Evolutionary conservation across 2,329 filamentous ascomycete species (phyloP), one percentile per base, ranked within the genome.

Genomic region (Xylariaceae sp.): DNA sequence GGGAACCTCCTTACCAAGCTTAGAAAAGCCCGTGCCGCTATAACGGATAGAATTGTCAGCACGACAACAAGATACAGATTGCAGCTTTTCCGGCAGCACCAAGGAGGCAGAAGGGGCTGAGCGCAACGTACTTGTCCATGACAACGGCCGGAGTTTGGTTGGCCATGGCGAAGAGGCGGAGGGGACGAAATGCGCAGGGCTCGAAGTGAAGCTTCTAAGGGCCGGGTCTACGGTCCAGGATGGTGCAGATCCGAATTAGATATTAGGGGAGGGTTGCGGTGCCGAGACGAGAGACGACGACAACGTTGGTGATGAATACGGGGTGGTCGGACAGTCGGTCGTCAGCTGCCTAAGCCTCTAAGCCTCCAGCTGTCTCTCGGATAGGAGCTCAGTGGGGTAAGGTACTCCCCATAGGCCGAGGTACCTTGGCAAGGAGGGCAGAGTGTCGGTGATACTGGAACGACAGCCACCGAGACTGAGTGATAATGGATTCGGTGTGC

Each of bases 71-170:
- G 6, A 53, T 61, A 61, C 55, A 23, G 50, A 50, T 37, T 50
- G 58, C 50, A 56, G 54, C 58, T 60, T 1, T 57, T 62, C 13
- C 23, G 6, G 11, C 64, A 62, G 61, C 62, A 64, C 58, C 47
- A 53, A 60, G 73, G 68, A 69, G 72, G 69, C 71, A 64, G 72
- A 69, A 66, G 72, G 75, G 23, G 23, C 23, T 30, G 23, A 30
- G 63, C 45, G 52, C 23, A 71, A 84, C 91, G 79, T 88, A 97
- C 94, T 99, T 99, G 94, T 99, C 94, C 93, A 99, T 99, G 91
- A 99, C 94, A 97, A 99, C 94, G 90, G 94, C 94, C 72, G 94
- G 94, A 75, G 94, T 97, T 86, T 97, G 93, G 80, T 89, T 89
- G 74, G 94, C 93, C 94, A 99, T 99, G 71, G 74, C 81, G 74